Conservation (phyloP, 768 basidiomycete species). For the Clitopilus hobsonii region DNA sequence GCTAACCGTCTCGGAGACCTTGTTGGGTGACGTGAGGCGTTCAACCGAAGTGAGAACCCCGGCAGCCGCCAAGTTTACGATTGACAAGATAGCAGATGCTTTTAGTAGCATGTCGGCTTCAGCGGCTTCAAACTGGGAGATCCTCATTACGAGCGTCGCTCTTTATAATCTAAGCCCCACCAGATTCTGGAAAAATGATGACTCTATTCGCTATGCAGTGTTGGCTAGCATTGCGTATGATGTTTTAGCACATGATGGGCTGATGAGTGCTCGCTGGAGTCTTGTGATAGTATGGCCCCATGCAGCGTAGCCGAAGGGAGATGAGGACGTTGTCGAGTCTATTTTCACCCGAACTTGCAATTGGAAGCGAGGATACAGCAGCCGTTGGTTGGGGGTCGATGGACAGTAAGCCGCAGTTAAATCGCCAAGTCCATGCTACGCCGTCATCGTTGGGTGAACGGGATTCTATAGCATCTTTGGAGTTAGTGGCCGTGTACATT, state of each 20-base stretch:
- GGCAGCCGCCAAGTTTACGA: background rate
- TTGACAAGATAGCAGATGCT: background rate
- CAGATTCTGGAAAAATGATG: background rate
- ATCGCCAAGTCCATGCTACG: too few relatives aligned
- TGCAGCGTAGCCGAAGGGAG: too few relatives aligned
- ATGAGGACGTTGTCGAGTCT: too few relatives aligned
- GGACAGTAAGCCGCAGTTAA: too few relatives aligned
- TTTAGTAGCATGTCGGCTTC: background rate
- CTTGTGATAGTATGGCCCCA: background rate
- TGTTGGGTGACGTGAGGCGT: background rate
- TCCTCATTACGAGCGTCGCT: background rate
- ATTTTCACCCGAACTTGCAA: too few relatives aligned
- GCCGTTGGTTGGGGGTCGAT: too few relatives aligned
- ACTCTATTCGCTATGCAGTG: background rate
- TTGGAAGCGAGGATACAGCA: too few relatives aligned
- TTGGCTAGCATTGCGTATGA: background rate
- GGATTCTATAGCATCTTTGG: too few relatives aligned
- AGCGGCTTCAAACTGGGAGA: background rate
- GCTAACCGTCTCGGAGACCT: constrained; percentile 11
- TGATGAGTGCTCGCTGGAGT: background rate
- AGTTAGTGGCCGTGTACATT: too few relatives aligned
- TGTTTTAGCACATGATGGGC: background rate
- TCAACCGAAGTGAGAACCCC: background rate
- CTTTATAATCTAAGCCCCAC: background rate
- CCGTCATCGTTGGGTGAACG: too few relatives aligned